Evolutionary conservation across 768 basidiomycete genomes (phyloP), one percentile per base, ranked within the genome.

Genomic region (Kwoniella sp.): DNA sequence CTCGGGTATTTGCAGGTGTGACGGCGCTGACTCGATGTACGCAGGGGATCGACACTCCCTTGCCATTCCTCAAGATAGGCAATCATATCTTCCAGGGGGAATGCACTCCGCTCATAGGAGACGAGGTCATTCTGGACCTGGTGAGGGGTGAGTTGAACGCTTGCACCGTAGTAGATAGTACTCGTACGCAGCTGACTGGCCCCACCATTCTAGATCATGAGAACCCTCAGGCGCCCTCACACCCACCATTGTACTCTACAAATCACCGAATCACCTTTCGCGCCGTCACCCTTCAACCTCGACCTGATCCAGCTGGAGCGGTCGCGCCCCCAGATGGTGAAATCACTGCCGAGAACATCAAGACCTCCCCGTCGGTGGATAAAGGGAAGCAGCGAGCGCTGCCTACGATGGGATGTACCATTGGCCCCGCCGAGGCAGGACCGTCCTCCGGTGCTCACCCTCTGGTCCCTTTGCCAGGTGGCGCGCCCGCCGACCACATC

Each of bases 11-110:
- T n/a, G n/a, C n/a, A 19, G 51, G 71, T 8, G 63, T 72, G 0
- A 58, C 71, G 25, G 58, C 71, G 26, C 76, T 74, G 48, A 56
- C 69, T 29, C 12, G 48, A 11, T 60, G 29, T 2, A 54, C 56
- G 8, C 55, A 63, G 40, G 56, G 65, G 22, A 75, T 79, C 20
- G 84, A 87, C 63, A 81, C 84, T 10, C 76, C 85, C 3, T 76
- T 80, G 17, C 86, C 86, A 2, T 81, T 91, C 52, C 73, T 89
- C 10, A 75, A 69, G 34, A 27, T 69, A 8, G 64, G 64, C 2
- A 62, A 63, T 48, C 61, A 63, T 41, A 37, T 64, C 5, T 64
- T 57, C 52, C 61, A 63, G 42, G 67, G 67, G 3, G 48, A 66
- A 38, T 19, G 46, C 15, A 52, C 62, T 7, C 52, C 63, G 9